phyloP scores from a whole-genome alignment of 805 yeast genomes.

The Wickerhamiella occidentalis region DNA sequence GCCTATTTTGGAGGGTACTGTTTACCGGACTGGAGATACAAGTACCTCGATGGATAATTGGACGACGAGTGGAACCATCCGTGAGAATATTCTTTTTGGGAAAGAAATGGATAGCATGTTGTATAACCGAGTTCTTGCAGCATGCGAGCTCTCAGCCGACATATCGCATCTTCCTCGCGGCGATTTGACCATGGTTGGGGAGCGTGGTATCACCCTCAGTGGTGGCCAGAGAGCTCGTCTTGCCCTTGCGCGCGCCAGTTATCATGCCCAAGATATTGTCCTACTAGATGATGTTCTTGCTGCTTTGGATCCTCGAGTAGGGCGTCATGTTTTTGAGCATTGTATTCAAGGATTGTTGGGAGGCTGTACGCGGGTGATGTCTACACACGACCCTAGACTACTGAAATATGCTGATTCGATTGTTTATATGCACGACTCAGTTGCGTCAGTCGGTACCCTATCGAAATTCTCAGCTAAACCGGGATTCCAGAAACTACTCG shows the following conservation, averaged over 20 bases:
- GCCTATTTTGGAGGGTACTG: no score
- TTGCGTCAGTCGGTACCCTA: no score
- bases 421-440: no score
- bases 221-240: conserved; percentile 90
- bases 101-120: background rate
- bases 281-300: conserved; percentile 70
- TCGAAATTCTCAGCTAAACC: no score
- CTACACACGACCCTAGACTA: no score
- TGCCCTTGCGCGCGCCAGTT: conserved; percentile 70
- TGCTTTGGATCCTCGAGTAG: conserved; percentile 83
- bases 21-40: no score
- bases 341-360: no score
- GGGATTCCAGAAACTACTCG: no score
- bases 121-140: background rate
- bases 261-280: conserved; percentile 50
- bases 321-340: conserved; percentile 60
- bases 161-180: conserved; percentile 53
- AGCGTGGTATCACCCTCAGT: conserved; percentile 74
- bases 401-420: no score
- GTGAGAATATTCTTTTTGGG: background rate
- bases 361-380: no score
- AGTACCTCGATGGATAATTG: no score
- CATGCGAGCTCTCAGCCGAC: background rate
- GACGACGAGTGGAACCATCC: background rate
- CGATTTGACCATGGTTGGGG: conserved; percentile 59